phyloP scores from a whole-genome alignment of 768 basidiomycete genomes.

The Rhodotorula graminis region DNA sequence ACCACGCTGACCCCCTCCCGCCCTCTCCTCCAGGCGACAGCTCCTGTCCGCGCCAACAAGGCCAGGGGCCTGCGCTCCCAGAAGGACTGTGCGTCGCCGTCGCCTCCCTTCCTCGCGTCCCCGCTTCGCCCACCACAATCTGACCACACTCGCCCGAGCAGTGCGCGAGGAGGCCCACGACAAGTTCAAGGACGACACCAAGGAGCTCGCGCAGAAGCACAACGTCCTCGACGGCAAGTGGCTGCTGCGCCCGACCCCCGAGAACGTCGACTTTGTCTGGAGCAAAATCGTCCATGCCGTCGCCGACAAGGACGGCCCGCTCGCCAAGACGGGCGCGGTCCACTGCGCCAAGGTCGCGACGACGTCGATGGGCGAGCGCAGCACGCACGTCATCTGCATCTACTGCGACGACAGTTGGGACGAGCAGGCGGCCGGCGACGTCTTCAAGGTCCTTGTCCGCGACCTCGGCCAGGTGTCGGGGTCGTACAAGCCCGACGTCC shows the following conservation, averaged over 20 bases:
- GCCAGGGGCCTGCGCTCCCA: conserved; percentile 11
- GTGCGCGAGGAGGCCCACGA: conserved; percentile 16
- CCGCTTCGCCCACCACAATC: no score
- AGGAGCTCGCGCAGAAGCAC: conserved; percentile 30
- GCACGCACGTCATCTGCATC: conserved; percentile 32
- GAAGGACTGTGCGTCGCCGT: conserved; percentile 18
- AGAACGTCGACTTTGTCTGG: conserved; percentile 26
- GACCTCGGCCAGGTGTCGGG: conserved; percentile 6
- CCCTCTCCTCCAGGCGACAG: conserved; percentile 1
- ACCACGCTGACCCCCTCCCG: background rate
- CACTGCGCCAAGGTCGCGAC: conserved; percentile 32
- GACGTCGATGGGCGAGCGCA: background rate
- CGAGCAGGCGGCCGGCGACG: conserved; percentile 18
- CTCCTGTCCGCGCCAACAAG: conserved; percentile 26
- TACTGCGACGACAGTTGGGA: conserved; percentile 39
- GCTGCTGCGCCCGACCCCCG: conserved; percentile 17
- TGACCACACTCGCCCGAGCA: background rate
- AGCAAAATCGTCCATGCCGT: conserved; percentile 33
- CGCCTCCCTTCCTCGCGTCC: background rate
- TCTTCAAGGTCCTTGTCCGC: conserved; percentile 21
- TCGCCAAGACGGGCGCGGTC: conserved; percentile 25
- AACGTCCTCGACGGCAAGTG: conserved; percentile 35
- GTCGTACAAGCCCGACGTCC: conserved; percentile 36
- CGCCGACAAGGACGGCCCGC: conserved; percentile 22
- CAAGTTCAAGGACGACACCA: conserved; percentile 15